Base-by-base conservation (phyloP, 768 basidiomycete genomes). In the Paxillus rubicundulus region DNA sequence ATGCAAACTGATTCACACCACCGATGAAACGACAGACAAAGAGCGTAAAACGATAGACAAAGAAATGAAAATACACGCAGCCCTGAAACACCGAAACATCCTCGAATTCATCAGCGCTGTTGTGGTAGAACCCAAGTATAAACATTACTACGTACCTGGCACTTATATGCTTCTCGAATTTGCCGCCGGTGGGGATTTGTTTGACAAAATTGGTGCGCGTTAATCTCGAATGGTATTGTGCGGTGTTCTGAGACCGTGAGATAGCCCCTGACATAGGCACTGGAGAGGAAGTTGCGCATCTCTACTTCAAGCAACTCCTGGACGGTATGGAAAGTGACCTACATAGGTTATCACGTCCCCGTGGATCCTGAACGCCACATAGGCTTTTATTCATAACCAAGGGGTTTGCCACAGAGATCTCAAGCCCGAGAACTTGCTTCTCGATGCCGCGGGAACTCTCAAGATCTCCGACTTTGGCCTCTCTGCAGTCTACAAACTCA, bases 381-480 rank as follows among this genome's bases (percentile, higher is more conserved):
- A 96, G 93, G 74, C 78, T 28, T 96, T 89, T 69, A 87, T 98
- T 28, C 95, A 98, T 62, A 68, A 64, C 8, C 84, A 92, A 72
- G 97, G 97, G 2, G 88, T 99, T 17, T 95, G 92, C 61, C 97
- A 99, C 66, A 84, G 97, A 34, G 97, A 99, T 61, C 78, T 99
- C 49, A 99, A 99, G 65, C 97, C 97, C 0, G 97, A 99, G 68
- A 99, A 99, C 59, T 67, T 98, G 16, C 81, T 99, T 3, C 80
- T 99, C 0, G 87, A 93, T 54, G 82, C 80, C 0, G 82, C 85
- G 2, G 95, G 95, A 45, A 76, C 82, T 6, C 83, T 99, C 57
- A 98, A 98, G 67, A 87, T 99, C 47, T 88, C 90, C 0, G 97
- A 99, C 67, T 99, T 98, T 67, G 97, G 97, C 0, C 78, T 99